Evolutionary conservation across 2,329 filamentous ascomycete genomes (phyloP), one percentile per base, ranked within the genome.

Genomic region (Monosporascus sp.): DNA sequence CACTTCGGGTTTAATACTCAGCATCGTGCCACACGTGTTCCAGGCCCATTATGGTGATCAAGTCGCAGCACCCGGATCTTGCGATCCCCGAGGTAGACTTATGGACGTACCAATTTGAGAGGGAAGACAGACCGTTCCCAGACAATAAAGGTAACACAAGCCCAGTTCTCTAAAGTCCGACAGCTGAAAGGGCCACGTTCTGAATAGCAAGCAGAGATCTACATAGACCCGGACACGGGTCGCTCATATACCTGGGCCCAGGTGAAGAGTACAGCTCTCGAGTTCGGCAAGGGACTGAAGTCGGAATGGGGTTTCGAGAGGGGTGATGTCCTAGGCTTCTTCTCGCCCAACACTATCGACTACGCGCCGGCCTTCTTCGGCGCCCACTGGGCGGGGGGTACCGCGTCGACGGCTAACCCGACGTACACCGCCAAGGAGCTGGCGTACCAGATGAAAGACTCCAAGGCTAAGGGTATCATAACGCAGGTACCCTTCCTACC

Each of bases 301-400:
- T 81, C 86, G 25, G 70, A 77, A 22, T 93, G 86, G 80, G 79
- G 84, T 48, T 96, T 91, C 88, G 78, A 84, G 61, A 91, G 88
- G 66, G 88, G 89, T 63, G 89, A 97, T 67, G 89, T 94, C 1
- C 77, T 97, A 22, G 88, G 81, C 11, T 77, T 96, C 51, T 96
- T 87, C 75, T 86, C 89, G 3, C 89, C 91, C 27, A 97, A 97
- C 68, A 85, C 80, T 68, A 87, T 97, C 65, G 92, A 97, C 68
- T 90, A 86, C 0, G 86, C 90, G 0, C 76, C 86, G 3, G 71
- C 91, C 47, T 89, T 83, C 69, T 90, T 89, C 76, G 92, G 91
- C 27, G 79, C 83, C 9, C 83, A 88, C 59, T 97, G 90, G 88
- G 88, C 90, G 1, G 92, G 91, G 46, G 91, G 89, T 31, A 75